Conservation (phyloP, 495 filamentous ascomycete species). For the Pseudomonodictys pantanalensis region DNA sequence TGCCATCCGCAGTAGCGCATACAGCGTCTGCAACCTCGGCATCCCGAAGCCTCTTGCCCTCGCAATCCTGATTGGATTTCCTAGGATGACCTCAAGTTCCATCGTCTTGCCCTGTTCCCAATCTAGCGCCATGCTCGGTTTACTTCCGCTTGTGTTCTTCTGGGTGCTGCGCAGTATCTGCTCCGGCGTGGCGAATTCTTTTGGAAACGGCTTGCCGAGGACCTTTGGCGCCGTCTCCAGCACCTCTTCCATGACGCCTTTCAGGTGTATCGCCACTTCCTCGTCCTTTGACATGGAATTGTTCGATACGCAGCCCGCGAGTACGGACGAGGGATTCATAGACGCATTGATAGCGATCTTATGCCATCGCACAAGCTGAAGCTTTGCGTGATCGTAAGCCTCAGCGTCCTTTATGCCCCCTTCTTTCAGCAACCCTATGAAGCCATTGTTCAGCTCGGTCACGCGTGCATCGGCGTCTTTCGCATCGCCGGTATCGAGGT, state of each 20-base stretch:
- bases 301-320: constrained; percentile 55
- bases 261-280: constrained; percentile 44
- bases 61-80: constrained; percentile 57
- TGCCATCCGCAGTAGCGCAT: constrained; percentile 46
- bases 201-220: constrained; percentile 46
- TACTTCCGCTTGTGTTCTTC: constrained; percentile 52
- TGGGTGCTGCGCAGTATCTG: constrained; percentile 53
- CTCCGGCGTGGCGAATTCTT: constrained; percentile 52
- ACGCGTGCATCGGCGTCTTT: constrained; percentile 7
- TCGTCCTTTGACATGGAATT: constrained; percentile 46
- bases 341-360: constrained; percentile 64
- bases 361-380: constrained; percentile 61
- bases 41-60: constrained; percentile 50
- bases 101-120: constrained; percentile 55
- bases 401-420: constrained; percentile 53
- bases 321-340: constrained; percentile 61
- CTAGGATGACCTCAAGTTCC: constrained; percentile 62
- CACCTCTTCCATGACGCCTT: constrained; percentile 58
- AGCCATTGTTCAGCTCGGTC: constrained; percentile 25
- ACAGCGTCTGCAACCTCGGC: constrained; percentile 53
- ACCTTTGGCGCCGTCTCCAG: constrained; percentile 53
- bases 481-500: constrained; percentile 18
- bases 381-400: constrained; percentile 45
- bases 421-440: constrained; percentile 37
- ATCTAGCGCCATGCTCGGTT: constrained; percentile 60